Percentiles rank a stretch among this genome's conserved stretches.
phyloP scores from a whole-genome alignment of 2,329 filamentous ascomycete genomes.

The Talaromyces sp. region DNA sequence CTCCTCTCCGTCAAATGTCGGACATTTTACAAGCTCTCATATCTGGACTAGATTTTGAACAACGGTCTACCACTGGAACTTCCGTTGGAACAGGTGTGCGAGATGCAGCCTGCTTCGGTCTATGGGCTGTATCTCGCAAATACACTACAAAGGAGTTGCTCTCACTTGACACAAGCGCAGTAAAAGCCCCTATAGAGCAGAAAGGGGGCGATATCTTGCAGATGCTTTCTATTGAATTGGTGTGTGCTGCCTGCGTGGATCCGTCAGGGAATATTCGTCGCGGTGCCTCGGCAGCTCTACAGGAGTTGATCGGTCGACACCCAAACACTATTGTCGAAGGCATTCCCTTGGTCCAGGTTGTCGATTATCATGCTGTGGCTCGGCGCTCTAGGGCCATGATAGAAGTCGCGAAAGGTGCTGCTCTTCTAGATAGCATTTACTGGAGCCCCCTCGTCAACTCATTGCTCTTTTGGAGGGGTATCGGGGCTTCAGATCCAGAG shows the following conservation, averaged over 20 bases:
- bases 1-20: conserved; percentile 63
- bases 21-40: conserved; percentile 72
- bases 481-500: conserved; percentile 69
- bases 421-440: conserved; percentile 58
- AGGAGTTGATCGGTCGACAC: conserved; percentile 89
- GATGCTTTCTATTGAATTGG: conserved; percentile 71
- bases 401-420: conserved; percentile 66
- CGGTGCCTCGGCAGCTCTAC: conserved; percentile 85
- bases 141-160: conserved; percentile 77
- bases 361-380: conserved; percentile 91
- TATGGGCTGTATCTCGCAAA: conserved; percentile 85
- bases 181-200: conserved; percentile 24
- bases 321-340: conserved; percentile 77
- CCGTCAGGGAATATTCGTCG: conserved; percentile 88
- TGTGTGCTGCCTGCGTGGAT: conserved; percentile 78
- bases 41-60: conserved; percentile 80
- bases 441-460: conserved; percentile 65
- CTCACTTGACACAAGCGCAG: conserved; percentile 44
- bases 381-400: conserved; percentile 76
- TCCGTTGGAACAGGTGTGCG: conserved; percentile 85
- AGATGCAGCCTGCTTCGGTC: conserved; percentile 91
- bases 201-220: conserved; percentile 56
- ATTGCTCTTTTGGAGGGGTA: conserved; percentile 78
- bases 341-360: conserved; percentile 78
- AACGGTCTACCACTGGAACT: conserved; percentile 75